A percentile compares a stretch with the other conserved stretches of the same genome.
These are phyloP conservation scores for Fragilaria radians DNA, from an alignment of 108 stramenopile species.

Conservation along the genomic window DNA sequence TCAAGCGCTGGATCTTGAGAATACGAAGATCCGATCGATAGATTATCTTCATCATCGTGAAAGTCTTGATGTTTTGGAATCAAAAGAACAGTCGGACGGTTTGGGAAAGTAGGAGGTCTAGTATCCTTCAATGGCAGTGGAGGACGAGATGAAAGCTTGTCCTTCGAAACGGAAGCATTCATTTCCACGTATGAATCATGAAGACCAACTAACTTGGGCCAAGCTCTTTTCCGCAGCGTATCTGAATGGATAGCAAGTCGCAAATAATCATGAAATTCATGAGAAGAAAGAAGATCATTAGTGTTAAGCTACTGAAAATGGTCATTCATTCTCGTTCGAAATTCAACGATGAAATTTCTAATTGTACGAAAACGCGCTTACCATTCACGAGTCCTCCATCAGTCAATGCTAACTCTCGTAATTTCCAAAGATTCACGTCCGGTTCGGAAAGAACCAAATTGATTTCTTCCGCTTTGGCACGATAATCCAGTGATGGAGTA, in stretches of 20 bases:
- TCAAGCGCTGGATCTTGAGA: no score
- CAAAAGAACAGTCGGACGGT: no score
- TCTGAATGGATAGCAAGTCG: conserved; percentile 25
- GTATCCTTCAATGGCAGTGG: no score
- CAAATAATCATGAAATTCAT: background rate
- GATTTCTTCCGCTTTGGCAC: conserved; percentile 54
- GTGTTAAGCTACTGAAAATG: background rate
- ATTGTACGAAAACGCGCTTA: conserved; percentile 24
- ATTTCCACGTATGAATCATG: conserved; percentile 8
- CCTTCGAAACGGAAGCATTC: background rate
- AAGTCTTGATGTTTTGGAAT: no score
- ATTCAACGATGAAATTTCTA: background rate
- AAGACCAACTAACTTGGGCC: conserved; percentile 80
- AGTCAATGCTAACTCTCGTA: conserved; percentile 66
- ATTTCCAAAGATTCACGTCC: conserved; percentile 74
- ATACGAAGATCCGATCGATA: no score
- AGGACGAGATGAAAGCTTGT: no score
- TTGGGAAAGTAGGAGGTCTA: no score
- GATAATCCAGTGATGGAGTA: conserved; percentile 8
- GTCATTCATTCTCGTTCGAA: background rate
- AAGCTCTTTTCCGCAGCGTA: conserved; percentile 67
- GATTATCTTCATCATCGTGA: no score
- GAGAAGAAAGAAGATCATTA: conserved; percentile 4
- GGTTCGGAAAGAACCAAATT: conserved; percentile 44
- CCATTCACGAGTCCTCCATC: conserved; percentile 82